These are phyloP conservation scores for Lagenidium sp. DNA, from an alignment of 352 stramenopile genomes.

Conservation along the genomic window DNA sequence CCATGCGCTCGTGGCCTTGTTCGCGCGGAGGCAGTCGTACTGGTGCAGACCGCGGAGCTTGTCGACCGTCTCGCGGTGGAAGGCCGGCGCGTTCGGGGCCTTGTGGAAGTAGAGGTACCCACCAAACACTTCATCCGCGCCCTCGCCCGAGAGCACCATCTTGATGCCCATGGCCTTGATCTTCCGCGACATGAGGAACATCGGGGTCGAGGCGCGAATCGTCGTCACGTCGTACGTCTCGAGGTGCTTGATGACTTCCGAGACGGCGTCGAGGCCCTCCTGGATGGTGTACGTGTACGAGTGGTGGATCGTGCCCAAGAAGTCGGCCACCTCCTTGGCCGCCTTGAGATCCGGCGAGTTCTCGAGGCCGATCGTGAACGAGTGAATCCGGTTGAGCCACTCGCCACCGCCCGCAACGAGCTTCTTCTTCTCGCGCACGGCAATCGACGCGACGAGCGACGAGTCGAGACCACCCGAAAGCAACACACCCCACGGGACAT, in stretches of 20 bases:
- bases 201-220: slow-evolving; percentile 97
- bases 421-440: slow-evolving; percentile 89
- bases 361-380: slow-evolving; percentile 97
- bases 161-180: slow-evolving; percentile 99
- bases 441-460: slow-evolving; percentile 96
- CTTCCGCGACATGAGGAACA: slow-evolving; percentile 99
- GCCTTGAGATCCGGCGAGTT: slow-evolving; percentile 95
- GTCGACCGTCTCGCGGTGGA: slow-evolving; percentile 92
- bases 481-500: slow-evolving; percentile 98
- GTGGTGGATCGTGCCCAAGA: slow-evolving; percentile 98
- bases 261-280: slow-evolving; percentile 96
- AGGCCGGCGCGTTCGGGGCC: slow-evolving; percentile 88
- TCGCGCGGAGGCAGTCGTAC: slow-evolving; percentile 98
- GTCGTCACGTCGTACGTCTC: slow-evolving; percentile 99
- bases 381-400: slow-evolving; percentile 94
- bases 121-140: slow-evolving; percentile 97
- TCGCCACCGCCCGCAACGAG: slow-evolving; percentile 64
- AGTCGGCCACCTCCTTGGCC: slow-evolving; percentile 94
- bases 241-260: slow-evolving; percentile 96
- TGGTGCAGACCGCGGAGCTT: slow-evolving; percentile 96
- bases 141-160: slow-evolving; percentile 98
- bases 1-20: slow-evolving; percentile 98
- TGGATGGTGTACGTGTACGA: slow-evolving; percentile 98
- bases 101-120: slow-evolving; percentile 99
- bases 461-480: slow-evolving; percentile 97